phyloP scores from a whole-genome alignment of 805 yeast genomes.

The Phaffomyces opuntiae region DNA sequence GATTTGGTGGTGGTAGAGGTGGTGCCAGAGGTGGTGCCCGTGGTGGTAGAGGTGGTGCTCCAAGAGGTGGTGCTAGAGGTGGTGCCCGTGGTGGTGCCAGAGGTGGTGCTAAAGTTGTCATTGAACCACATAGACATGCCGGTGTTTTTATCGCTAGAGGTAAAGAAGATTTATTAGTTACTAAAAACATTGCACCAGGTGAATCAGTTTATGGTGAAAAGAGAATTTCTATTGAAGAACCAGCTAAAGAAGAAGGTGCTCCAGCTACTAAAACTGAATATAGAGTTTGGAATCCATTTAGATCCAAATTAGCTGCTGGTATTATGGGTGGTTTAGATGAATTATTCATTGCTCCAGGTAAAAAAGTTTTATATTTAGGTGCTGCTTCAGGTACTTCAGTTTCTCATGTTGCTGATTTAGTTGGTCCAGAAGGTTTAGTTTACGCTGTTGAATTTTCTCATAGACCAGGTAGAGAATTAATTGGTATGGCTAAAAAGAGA shows the following conservation, averaged over 20 bases:
- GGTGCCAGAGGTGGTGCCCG: slow-evolving; percentile 41
- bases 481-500: slow-evolving; percentile 99
- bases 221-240: slow-evolving; percentile 90
- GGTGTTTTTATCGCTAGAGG: slow-evolving; percentile 99
- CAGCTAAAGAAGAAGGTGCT: slow-evolving; percentile 79
- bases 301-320: slow-evolving; percentile 99
- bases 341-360: slow-evolving; percentile 95
- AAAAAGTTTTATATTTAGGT: slow-evolving; percentile 94
- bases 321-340: slow-evolving; percentile 99
- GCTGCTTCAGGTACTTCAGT: slow-evolving; percentile 99
- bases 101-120: slow-evolving; percentile 87
- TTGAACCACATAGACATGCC: slow-evolving; percentile 98
- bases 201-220: slow-evolving; percentile 98
- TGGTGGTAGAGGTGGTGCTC: slow-evolving; percentile 42
- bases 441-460: slow-evolving; percentile 99
- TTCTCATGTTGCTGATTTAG: slow-evolving; percentile 96
- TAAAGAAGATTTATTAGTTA: slow-evolving; percentile 95
- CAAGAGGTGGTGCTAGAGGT: slow-evolving; percentile 38
- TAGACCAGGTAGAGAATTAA: slow-evolving; percentile 99
- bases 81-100: slow-evolving; percentile 52
- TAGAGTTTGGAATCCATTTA: slow-evolving; percentile 99
- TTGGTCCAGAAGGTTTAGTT: slow-evolving; percentile 98
- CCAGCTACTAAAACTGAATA: slow-evolving; percentile 94
- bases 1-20: slow-evolving; percentile 26
- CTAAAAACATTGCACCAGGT: slow-evolving; percentile 97